phyloP scores from a whole-genome alignment of 169 alveolate genomes.

The Eimeria necatrix region DNA sequence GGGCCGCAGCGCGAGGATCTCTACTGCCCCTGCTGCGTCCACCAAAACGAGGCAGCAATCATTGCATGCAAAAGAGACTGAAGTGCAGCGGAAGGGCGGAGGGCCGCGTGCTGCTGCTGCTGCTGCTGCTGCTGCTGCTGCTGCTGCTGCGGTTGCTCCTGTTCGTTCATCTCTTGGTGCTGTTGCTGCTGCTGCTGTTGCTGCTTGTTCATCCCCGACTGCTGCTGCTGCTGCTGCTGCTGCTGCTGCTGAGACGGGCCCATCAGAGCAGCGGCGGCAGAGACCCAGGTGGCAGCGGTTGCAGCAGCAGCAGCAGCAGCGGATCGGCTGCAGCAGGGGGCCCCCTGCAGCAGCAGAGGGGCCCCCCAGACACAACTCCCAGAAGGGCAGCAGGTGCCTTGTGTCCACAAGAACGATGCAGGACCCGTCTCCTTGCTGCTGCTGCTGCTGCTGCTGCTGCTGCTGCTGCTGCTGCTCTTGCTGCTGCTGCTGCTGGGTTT shows the following conservation, averaged over 20 bases:
- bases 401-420: slow-evolving; percentile 1
- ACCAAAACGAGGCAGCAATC: slow-evolving; percentile 14
- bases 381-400: neutral
- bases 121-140: too few relatives aligned
- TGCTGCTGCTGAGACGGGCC: neutral
- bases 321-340: neutral
- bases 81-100: slow-evolving; percentile 1
- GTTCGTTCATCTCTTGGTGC: too few relatives aligned
- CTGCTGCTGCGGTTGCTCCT: too few relatives aligned
- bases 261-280: neutral
- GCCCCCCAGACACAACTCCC: slow-evolving; percentile 22
- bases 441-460: slow-evolving; percentile 44
- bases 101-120: too few relatives aligned
- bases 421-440: neutral
- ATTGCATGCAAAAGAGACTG: slow-evolving; percentile 20
- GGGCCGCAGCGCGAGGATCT: slow-evolving; percentile 26
- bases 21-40: slow-evolving; percentile 3
- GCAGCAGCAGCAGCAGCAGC: slow-evolving; percentile 61
- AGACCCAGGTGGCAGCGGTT: slow-evolving; percentile 9
- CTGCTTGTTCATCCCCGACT: neutral
- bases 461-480: neutral
- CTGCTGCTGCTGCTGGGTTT: neutral
- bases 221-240: slow-evolving; percentile 47
- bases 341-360: slow-evolving; percentile 12
- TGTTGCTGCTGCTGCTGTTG: too few relatives aligned